Percentiles rank a stretch among this genome's conserved stretches.
phyloP scores from a whole-genome alignment of 148 eudicot species.

The Arbutus unedo region DNA sequence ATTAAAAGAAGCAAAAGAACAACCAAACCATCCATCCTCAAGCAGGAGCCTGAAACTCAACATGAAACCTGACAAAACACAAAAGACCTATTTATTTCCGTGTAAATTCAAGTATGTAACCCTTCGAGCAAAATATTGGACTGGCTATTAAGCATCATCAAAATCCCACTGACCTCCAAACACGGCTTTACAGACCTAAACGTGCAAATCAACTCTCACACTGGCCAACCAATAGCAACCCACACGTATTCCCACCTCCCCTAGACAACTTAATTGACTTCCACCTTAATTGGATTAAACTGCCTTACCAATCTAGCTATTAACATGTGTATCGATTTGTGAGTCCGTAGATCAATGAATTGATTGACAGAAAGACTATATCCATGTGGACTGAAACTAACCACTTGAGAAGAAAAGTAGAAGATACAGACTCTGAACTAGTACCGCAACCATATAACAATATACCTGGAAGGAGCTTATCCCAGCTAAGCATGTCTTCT shows the following conservation, averaged over 20 bases:
- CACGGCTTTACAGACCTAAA: not conserved
- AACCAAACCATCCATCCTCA: not conserved
- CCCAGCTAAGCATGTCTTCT: slow-evolving; percentile 88
- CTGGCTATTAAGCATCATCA: not conserved
- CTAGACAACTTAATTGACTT: too few relatives aligned
- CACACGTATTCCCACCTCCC: too few relatives aligned
- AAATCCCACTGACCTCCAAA: not conserved
- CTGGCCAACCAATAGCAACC: not conserved
- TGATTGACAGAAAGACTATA: not conserved
- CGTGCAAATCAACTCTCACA: not conserved
- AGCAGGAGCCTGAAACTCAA: too few relatives aligned
- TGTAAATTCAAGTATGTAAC: not conserved
- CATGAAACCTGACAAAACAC: too few relatives aligned
- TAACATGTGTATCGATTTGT: not conserved
- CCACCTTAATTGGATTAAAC: not conserved
- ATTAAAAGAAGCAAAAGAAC: not conserved
- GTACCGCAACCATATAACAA: not conserved
- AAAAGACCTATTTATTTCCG: too few relatives aligned
- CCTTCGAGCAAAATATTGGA: not conserved
- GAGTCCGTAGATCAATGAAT: not conserved
- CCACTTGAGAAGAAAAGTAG: not conserved
- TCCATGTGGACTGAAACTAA: not conserved
- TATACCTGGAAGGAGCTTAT: slow-evolving; percentile 88
- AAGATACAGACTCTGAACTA: not conserved
- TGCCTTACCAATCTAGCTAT: not conserved